Evolutionary conservation across 1,284 basidiomycete genomes (phyloP).

Genomic region (Inonotus hispidus): DNA sequence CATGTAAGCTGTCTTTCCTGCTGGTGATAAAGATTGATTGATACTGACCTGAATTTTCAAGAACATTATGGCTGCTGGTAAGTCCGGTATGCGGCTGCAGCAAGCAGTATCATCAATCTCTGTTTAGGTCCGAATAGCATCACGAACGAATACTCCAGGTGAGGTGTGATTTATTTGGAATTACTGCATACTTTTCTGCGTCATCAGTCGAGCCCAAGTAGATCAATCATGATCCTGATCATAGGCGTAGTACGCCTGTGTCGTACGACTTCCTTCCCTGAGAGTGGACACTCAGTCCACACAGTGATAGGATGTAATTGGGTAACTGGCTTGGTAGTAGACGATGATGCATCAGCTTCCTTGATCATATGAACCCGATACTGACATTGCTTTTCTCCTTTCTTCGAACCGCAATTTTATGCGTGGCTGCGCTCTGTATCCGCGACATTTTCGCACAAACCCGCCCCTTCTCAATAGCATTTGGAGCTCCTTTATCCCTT

Average conservation of each 20-base stretch:
- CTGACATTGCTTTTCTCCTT: not conserved
- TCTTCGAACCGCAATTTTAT: not conserved
- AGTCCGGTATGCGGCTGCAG: not conserved
- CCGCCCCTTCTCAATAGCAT: constrained; percentile 43
- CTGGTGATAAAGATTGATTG: constrained; percentile 7
- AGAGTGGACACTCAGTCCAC: too few species aligned
- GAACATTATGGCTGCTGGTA: constrained; percentile 67
- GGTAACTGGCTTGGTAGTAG: too few species aligned
- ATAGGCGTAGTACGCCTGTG: not conserved
- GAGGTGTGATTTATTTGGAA: constrained; percentile 24
- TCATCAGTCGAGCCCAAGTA: not conserved
- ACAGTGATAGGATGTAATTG: too few species aligned
- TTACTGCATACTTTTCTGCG: constrained; percentile 15
- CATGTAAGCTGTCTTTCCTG: constrained; percentile 41
- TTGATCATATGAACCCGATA: not conserved
- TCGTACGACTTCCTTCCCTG: too few species aligned
- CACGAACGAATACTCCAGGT: constrained; percentile 73
- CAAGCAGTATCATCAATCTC: not conserved
- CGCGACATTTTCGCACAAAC: not conserved
- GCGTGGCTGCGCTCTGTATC: not conserved
- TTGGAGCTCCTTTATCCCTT: constrained; percentile 82
- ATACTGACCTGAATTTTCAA: constrained; percentile 24
- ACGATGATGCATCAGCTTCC: too few species aligned
- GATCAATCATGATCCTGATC: not conserved
- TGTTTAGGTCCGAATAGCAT: constrained; percentile 71